Conservation (phyloP, 176 grass and related monocot species). For the Dendrocalamus sinicus region DNA sequence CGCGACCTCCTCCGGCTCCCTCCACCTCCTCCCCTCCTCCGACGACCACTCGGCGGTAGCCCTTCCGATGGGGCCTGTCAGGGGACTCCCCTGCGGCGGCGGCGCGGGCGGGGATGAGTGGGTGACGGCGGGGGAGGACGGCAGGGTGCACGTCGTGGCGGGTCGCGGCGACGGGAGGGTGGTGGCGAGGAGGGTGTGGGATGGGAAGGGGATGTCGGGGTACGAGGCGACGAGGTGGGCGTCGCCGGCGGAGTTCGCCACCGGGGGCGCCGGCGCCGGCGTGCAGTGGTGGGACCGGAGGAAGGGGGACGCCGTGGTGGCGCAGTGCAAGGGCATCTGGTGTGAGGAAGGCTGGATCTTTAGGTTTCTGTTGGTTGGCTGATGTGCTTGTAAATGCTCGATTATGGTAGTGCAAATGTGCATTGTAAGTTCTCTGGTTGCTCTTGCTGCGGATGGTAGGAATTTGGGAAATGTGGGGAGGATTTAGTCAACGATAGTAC, state of each 20-base stretch:
- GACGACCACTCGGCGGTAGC: conserved; percentile 45
- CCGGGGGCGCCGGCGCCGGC: conserved; percentile 57
- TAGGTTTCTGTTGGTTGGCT: not conserved
- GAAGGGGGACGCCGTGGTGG: conserved; percentile 56
- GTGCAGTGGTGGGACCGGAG: conserved; percentile 81
- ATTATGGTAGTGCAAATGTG: not conserved
- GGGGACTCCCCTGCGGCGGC: conserved; percentile 51
- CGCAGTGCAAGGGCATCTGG: conserved; percentile 65
- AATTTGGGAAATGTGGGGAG: not conserved
- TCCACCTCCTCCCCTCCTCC: conserved; percentile 59
- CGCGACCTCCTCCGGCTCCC: conserved; percentile 51
- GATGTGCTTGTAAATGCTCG: not conserved
- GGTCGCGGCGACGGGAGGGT: conserved; percentile 54
- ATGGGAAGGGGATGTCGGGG: conserved; percentile 61
- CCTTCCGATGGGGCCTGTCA: conserved; percentile 51
- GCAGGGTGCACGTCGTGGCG: conserved; percentile 53
- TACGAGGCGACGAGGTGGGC: conserved; percentile 63
- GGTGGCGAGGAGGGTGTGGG: conserved; percentile 59
- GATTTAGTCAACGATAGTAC: not conserved
- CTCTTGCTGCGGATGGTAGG: not conserved
- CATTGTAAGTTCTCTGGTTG: not conserved
- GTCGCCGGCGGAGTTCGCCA: conserved; percentile 71
- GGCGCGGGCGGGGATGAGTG: conserved; percentile 45
- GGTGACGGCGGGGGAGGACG: conserved; percentile 69
- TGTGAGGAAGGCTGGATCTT: not conserved